Evolutionary conservation across 768 basidiomycete species (phyloP).

Genomic region (Inosperma sp.): DNA sequence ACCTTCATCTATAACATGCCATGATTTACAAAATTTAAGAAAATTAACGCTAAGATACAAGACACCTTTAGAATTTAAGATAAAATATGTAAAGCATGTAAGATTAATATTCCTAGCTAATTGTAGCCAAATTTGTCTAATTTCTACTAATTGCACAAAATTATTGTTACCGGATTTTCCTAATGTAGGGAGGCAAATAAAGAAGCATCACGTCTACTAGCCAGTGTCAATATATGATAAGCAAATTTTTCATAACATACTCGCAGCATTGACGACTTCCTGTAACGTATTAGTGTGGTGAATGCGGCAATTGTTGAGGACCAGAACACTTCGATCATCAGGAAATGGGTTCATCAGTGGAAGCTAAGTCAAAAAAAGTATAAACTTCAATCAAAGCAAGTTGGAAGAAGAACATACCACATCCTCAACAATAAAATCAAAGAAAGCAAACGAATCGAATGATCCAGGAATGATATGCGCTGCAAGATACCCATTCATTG

Average conservation of each 20-base stretch:
- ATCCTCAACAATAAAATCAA: slow-evolving; percentile 34
- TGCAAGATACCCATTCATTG: slow-evolving; percentile 34
- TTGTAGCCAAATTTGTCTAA: no score
- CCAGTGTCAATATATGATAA: not conserved
- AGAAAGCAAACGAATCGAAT: slow-evolving; percentile 30
- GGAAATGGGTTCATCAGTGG: slow-evolving; percentile 36
- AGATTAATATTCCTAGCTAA: no score
- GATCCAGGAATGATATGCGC: slow-evolving; percentile 30
- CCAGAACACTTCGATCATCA: slow-evolving; percentile 26
- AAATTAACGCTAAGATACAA: no score
- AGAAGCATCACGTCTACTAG: not conserved
- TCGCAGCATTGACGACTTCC: slow-evolving; percentile 22
- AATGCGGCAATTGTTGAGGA: slow-evolving; percentile 37
- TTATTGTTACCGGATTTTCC: no score
- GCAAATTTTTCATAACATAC: slow-evolving; percentile 18
- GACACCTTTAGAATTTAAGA: no score
- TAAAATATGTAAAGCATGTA: no score
- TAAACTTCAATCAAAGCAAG: not conserved
- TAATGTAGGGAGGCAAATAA: not conserved
- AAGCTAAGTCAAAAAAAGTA: slow-evolving; percentile 19
- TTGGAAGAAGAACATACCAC: slow-evolving; percentile 26
- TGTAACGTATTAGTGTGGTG: slow-evolving; percentile 31
- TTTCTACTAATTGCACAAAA: no score
- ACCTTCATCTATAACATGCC: no score
- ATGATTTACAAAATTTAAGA: no score